These are phyloP conservation scores for Alternaria brassicicola DNA, from an alignment of 2,329 filamentous ascomycete genomes.

Conservation along the genomic window DNA sequence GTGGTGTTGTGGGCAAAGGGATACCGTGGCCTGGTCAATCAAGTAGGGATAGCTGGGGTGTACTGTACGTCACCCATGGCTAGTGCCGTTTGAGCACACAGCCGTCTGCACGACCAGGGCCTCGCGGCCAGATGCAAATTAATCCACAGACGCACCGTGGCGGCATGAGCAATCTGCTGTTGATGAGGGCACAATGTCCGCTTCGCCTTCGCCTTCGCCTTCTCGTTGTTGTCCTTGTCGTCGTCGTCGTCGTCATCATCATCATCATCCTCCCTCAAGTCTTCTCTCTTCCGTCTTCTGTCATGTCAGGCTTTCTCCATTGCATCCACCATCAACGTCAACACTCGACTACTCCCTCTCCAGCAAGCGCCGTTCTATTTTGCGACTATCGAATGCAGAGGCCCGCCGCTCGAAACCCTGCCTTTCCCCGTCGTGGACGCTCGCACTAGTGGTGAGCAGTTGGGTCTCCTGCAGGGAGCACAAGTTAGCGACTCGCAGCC, in stretches of 20 bases:
- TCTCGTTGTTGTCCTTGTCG: not conserved
- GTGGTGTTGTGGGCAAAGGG: slow-evolving; percentile 3
- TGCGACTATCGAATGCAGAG: slow-evolving; percentile 31
- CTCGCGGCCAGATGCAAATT: slow-evolving; percentile 23
- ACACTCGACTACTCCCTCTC: slow-evolving; percentile 1
- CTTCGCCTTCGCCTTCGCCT: not conserved
- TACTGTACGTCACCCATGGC: slow-evolving; percentile 12
- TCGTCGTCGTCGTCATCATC: not conserved
- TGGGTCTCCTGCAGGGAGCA: slow-evolving; percentile 29
- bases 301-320: not conserved
- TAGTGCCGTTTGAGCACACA: slow-evolving; percentile 27
- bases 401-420: slow-evolving; percentile 17
- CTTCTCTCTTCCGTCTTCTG: slow-evolving; percentile 4
- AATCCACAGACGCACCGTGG: slow-evolving; percentile 17
- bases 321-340: not conserved
- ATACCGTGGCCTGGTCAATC: not conserved
- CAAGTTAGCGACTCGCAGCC: slow-evolving; percentile 24
- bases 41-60: slow-evolving; percentile 5
- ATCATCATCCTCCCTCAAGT: no score
- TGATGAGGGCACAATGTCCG: not conserved
- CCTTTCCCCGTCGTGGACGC: slow-evolving; percentile 20
- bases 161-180: slow-evolving; percentile 9
- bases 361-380: slow-evolving; percentile 28
- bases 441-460: slow-evolving; percentile 23
- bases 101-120: slow-evolving; percentile 26